A percentile compares a stretch with the other conserved stretches of the same genome.
Evolutionary conservation across 1,284 basidiomycete species (phyloP).

Genomic region (Testicularia cyperi): DNA sequence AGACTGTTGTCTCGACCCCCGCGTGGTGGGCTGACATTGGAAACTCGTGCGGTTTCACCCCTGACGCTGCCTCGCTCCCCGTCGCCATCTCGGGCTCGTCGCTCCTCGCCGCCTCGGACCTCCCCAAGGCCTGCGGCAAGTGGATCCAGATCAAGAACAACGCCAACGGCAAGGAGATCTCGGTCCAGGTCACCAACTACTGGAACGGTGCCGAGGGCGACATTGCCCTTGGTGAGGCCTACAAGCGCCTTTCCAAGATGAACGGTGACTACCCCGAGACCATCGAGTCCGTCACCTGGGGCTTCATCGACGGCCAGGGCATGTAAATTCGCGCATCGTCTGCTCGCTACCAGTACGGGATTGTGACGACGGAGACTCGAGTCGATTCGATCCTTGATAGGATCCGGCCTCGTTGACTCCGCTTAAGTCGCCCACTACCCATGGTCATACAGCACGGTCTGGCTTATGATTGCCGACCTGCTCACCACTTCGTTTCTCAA

Average conservation of each 20-base stretch:
- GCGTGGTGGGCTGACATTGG: constrained; percentile 34
- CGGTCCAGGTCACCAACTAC: constrained; percentile 37
- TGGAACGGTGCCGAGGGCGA: constrained; percentile 22
- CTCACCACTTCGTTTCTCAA: constrained; percentile 8
- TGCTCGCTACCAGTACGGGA: too few relatives aligned
- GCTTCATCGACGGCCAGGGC: constrained; percentile 43
- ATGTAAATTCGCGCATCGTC: constrained; percentile 28
- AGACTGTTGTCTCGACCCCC: constrained; percentile 37
- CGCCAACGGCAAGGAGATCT: constrained; percentile 46
- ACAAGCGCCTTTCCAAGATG: constrained; percentile 28
- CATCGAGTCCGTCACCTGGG: constrained; percentile 46
- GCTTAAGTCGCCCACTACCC: too few relatives aligned
- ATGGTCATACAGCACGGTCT: too few relatives aligned
- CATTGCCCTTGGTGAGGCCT: constrained; percentile 37
- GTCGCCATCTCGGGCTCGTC: constrained; percentile 37
- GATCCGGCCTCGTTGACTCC: too few relatives aligned
- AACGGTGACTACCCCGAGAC: constrained; percentile 24
- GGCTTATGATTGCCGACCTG: constrained; percentile 1
- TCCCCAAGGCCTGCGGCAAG: constrained; percentile 40
- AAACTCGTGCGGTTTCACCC: constrained; percentile 24
- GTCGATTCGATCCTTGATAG: too few relatives aligned
- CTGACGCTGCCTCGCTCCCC: constrained; percentile 24
- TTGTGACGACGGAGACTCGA: too few relatives aligned
- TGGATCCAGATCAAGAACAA: constrained; percentile 47
- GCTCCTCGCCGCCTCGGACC: constrained; percentile 30